Evolutionary conservation across 2,329 filamentous ascomycete species (phyloP).

Genomic region (Corniculantispora saksenae): DNA sequence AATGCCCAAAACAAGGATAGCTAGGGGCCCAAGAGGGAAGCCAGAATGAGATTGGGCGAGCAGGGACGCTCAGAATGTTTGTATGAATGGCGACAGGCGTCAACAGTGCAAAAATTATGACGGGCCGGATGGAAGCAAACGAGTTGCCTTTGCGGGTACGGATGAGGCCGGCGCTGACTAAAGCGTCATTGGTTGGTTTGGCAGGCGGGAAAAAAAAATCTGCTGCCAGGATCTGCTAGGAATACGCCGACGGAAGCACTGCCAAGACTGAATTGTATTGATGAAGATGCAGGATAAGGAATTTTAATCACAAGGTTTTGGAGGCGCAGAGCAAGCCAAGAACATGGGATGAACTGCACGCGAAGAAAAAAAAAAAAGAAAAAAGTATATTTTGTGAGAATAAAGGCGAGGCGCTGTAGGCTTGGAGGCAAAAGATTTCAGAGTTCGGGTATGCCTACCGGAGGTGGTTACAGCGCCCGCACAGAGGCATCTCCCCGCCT

Average conservation of each 20-base stretch:
- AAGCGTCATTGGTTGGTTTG: background rate
- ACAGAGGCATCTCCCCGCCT: background rate
- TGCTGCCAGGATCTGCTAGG: background rate
- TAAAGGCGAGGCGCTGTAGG: background rate
- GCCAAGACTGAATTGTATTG: background rate
- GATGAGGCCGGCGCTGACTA: background rate
- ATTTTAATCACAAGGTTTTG: constrained; percentile 2
- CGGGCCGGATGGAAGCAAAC: background rate
- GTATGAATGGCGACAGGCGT: background rate
- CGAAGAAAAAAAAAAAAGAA: background rate
- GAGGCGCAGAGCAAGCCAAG: background rate
- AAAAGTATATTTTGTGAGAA: background rate
- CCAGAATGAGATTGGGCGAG: background rate
- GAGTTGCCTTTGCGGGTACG: background rate
- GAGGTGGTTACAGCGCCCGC: background rate
- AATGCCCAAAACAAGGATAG: background rate
- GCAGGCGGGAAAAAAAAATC: background rate
- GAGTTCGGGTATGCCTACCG: background rate
- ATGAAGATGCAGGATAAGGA: background rate
- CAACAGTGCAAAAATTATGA: background rate
- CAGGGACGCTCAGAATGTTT: background rate
- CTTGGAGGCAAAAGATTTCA: background rate
- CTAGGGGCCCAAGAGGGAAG: background rate
- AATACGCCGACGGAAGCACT: background rate
- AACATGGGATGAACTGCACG: background rate